Conservation (phyloP, 805 yeast species). For the Hanseniaspora occidentalis region DNA sequence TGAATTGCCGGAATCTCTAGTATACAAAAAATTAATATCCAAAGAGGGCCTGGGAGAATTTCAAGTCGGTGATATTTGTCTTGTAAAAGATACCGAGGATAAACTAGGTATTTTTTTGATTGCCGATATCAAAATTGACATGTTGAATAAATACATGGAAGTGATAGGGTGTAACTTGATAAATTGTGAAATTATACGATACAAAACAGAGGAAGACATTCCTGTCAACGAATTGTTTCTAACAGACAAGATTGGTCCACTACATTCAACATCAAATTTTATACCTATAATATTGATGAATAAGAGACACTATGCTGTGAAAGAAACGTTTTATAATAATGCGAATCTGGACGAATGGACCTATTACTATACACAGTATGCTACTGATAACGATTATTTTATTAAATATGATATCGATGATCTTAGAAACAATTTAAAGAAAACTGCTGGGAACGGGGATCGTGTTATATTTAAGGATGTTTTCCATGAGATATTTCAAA, state of each 20-base stretch:
- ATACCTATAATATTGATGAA: neutral
- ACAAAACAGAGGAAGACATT: neutral
- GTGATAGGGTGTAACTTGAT: neutral
- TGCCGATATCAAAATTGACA: neutral
- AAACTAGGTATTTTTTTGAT: no score
- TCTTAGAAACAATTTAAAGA: no score
- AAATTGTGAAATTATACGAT: neutral
- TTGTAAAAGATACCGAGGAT: neutral
- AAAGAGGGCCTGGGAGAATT: conserved; percentile 6
- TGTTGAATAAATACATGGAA: neutral
- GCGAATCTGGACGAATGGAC: neutral
- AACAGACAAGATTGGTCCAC: neutral
- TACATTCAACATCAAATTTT: neutral
- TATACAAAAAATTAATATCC: neutral
- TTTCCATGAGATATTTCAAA: neutral
- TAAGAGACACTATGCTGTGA: no score
- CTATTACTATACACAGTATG: neutral
- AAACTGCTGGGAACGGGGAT: neutral
- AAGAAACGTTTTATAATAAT: no score
- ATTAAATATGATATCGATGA: neutral
- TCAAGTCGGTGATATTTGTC: neutral
- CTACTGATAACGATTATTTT: neutral
- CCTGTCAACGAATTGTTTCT: neutral
- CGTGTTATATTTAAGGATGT: neutral
- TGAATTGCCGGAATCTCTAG: no score